These are phyloP conservation scores for Podospora australis DNA, from an alignment of 495 filamentous ascomycete genomes.

Conservation along the genomic window DNA sequence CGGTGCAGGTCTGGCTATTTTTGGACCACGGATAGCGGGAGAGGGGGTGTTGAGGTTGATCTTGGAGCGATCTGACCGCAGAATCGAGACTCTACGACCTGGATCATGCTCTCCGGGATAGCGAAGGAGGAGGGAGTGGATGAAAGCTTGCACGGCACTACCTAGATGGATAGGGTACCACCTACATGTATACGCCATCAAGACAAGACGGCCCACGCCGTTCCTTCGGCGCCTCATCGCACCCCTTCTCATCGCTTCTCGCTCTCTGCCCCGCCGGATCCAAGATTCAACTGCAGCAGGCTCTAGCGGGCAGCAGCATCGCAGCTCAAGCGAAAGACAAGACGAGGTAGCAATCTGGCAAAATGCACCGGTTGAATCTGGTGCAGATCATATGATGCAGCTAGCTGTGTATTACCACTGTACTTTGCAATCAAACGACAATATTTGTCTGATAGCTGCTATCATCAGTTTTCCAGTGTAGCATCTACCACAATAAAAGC, in stretches of 20 bases:
- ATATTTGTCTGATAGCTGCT: no score
- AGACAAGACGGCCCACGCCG: not conserved
- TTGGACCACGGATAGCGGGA: slow-evolving; percentile 8
- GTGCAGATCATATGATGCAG: slow-evolving; percentile 43
- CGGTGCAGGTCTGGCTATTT: slow-evolving; percentile 10
- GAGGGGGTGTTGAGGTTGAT: not conserved
- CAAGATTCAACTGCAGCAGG: slow-evolving; percentile 19
- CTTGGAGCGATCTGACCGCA: slow-evolving; percentile 4
- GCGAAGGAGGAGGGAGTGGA: no score
- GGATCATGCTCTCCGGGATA: no score
- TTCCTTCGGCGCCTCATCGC: not conserved
- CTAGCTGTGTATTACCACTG: slow-evolving; percentile 19
- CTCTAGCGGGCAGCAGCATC: no score
- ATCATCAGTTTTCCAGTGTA: no score
- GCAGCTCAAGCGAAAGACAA: slow-evolving; percentile 14
- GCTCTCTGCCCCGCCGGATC: slow-evolving; percentile 7
- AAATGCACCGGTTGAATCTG: slow-evolving; percentile 39
- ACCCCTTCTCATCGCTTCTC: not conserved
- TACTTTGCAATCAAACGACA: no score
- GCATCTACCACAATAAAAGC: no score
- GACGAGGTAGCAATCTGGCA: slow-evolving; percentile 30
- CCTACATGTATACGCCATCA: no score
- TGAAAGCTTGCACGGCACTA: no score
- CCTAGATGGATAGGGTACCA: no score
- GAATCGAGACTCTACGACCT: no score